These are phyloP conservation scores for Colletotrichum tropicicola DNA, from an alignment of 2,329 filamentous ascomycete species.

Conservation along the genomic window DNA sequence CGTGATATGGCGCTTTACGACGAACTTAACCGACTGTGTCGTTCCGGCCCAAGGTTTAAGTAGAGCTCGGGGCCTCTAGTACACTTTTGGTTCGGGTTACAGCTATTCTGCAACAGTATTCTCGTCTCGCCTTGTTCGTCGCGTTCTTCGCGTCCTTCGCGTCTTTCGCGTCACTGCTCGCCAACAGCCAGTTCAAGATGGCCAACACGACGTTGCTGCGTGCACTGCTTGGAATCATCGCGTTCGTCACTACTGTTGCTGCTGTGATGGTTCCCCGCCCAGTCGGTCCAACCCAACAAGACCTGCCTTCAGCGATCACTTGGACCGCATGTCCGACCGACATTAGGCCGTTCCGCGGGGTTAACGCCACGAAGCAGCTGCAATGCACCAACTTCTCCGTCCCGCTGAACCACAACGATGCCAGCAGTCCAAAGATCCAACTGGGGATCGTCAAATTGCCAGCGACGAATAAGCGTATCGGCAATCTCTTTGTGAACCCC, in stretches of 20 bases:
- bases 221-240: background rate
- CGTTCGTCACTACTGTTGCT: background rate
- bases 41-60: background rate
- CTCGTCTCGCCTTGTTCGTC: background rate
- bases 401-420: background rate
- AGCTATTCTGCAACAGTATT: no score
- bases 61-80: background rate
- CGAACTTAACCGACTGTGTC: background rate
- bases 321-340: constrained; percentile 16
- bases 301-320: background rate
- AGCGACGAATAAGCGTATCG: background rate
- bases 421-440: background rate
- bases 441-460: constrained; percentile 19
- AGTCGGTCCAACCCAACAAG: background rate
- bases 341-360: background rate
- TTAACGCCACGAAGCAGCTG: background rate
- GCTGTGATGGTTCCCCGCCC: constrained; percentile 10
- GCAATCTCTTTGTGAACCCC: constrained; percentile 24
- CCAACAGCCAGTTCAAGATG: background rate
- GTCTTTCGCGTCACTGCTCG: background rate
- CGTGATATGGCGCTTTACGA: background rate
- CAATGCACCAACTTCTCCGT: constrained; percentile 24
- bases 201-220: background rate
- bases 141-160: background rate
- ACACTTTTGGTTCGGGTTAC: no score